A percentile compares a stretch with the other conserved stretches of the same genome.
Conservation (phyloP, 2,329 filamentous ascomycete species). For the Trichophyton verrucosum region DNA sequence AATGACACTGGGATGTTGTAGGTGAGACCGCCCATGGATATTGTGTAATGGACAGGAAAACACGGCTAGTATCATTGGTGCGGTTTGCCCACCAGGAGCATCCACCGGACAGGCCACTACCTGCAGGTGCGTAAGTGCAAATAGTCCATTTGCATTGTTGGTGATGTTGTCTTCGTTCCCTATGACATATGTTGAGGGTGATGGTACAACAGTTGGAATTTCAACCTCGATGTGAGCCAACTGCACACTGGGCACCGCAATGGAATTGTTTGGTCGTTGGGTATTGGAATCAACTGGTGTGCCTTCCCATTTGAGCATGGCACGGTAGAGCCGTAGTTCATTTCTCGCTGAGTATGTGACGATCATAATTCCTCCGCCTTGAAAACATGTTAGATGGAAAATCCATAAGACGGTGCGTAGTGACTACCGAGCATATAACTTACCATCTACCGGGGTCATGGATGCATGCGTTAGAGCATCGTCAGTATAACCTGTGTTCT, state of each 20-base stretch:
- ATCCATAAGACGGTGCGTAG: constrained; percentile 23
- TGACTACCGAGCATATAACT: neutral
- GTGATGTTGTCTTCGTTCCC: constrained; percentile 17
- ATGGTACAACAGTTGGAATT: constrained; percentile 22
- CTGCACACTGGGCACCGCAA: constrained; percentile 28
- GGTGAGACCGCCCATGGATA: constrained; percentile 43
- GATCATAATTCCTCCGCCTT: constrained; percentile 22
- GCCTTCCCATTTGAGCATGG: constrained; percentile 60
- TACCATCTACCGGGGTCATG: constrained; percentile 58
- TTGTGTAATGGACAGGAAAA: constrained; percentile 50
- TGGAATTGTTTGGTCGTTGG: constrained; percentile 15
- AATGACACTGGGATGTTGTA: constrained; percentile 58
- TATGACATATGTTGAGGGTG: constrained; percentile 15
- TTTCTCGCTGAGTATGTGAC: constrained; percentile 44
- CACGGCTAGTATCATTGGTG: constrained; percentile 50
- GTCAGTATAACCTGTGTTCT: constrained; percentile 58
- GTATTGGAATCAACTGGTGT: constrained; percentile 25
- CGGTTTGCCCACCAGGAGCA: constrained; percentile 40
- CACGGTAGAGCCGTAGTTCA: constrained; percentile 60
- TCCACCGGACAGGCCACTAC: constrained; percentile 57
- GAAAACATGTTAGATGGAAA: neutral
- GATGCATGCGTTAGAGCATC: constrained; percentile 71
- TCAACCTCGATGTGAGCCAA: constrained; percentile 28
- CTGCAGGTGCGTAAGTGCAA: constrained; percentile 60
- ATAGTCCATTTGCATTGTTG: constrained; percentile 28